Evolutionary conservation across 2,329 filamentous ascomycete species (phyloP), one percentile per base, ranked within the genome.

Genomic region (Penicillium sp.): DNA sequence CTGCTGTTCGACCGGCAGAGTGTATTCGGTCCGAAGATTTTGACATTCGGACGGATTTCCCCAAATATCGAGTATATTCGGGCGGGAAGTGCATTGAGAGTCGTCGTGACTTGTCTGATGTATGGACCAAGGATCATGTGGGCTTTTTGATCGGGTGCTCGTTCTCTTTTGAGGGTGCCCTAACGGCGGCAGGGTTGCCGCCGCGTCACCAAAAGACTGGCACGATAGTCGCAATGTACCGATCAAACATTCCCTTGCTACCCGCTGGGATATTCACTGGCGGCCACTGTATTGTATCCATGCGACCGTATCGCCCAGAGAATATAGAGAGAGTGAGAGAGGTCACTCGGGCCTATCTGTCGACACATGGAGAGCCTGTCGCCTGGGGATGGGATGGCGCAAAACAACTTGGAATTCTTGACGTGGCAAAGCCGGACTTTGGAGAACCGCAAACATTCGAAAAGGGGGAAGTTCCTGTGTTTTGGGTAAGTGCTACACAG

Each of bases 91-190:
- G 82, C 2, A 62, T 71, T 6, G 74, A 74, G 21, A 67, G 71
- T 0, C 73, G 73, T 33, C 50, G 65, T 2, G 77, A 85, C 65
- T 75, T 89, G 17, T 63, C 71, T 1, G 65, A 72, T 2, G 70
- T 84, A 41, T 89, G 86, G 86, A 80, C 78, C 0, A 67, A 75
- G 5, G 80, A 86, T 61, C 84, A 89, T 62, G 81, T 86, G 25
- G 86, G 79, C 0, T 89, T 86, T 66, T 69, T 88, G 45, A 82
- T 89, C 60, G 86, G 85, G 9, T 89, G 86, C 67, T 85, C 81
- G 0, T 88, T 82, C 75, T 84, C 80, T 63, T 89, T 89, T 67
- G 86, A 88, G 69, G 72, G 77, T 3, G 85, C 84, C 3, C 78
- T 89, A 23, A 66, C 71, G 0, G 70, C 67, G 0, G 81, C 81